Evolutionary conservation across 208 protist genomes (phyloP).

Genomic region (Acanthamoeba divionensis): DNA sequence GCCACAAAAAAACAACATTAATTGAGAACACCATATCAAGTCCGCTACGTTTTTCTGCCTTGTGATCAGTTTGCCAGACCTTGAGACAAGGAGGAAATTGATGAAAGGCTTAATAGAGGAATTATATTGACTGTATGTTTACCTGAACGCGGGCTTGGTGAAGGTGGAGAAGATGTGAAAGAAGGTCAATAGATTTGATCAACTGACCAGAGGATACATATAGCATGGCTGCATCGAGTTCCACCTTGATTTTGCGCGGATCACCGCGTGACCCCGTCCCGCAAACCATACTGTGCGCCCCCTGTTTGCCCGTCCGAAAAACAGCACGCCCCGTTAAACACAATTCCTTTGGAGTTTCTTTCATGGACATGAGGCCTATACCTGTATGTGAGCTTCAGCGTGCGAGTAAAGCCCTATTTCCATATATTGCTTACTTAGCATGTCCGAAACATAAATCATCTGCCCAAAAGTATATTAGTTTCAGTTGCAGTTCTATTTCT

Average conservation of each 20-base stretch:
- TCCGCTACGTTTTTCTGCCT: too few relatives aligned
- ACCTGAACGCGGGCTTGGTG: not conserved
- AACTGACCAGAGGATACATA: not conserved
- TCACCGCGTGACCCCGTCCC: not conserved
- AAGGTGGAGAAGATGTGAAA: not conserved
- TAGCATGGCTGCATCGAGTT: not conserved
- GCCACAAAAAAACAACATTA: not conserved
- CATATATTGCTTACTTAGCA: conserved; percentile 27
- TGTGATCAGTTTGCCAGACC: too few relatives aligned
- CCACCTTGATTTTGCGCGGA: not conserved
- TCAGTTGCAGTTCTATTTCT: too few relatives aligned
- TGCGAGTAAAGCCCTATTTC: not conserved
- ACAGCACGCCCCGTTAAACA: not conserved
- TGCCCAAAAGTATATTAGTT: not conserved
- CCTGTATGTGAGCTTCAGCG: conserved; percentile 22
- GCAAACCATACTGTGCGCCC: not conserved
- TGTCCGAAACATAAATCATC: conserved; percentile 23
- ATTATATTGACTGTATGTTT: not conserved
- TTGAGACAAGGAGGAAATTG: too few relatives aligned
- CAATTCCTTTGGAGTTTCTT: too few relatives aligned
- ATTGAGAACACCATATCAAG: not conserved
- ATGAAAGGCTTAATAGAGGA: too few relatives aligned
- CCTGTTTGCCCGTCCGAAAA: not conserved
- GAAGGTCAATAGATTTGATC: not conserved
- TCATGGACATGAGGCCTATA: not conserved